Evolutionary conservation across 2,329 filamentous ascomycete species (phyloP).

Genomic region (Colletotrichum gloeosporioides): DNA sequence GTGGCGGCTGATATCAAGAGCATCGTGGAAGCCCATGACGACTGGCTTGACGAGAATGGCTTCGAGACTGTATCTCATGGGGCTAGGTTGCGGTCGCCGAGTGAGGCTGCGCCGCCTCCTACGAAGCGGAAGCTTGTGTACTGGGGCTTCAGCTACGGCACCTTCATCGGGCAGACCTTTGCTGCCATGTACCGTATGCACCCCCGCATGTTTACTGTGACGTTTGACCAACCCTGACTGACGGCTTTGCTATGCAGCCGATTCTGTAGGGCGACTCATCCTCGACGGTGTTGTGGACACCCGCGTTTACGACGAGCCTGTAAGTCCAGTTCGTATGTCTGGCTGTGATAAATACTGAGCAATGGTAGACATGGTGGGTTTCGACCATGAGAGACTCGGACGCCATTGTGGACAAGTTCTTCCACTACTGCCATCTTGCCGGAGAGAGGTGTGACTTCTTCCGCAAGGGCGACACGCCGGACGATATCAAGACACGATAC

Average conservation of each 20-base stretch:
- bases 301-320: conserved; percentile 38
- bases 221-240: neutral
- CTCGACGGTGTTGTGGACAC: conserved; percentile 34
- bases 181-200: conserved; percentile 39
- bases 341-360: neutral
- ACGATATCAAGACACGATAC: conserved; percentile 33
- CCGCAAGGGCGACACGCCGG: conserved; percentile 34
- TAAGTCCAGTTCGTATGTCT: neutral
- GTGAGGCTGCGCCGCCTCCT: neutral
- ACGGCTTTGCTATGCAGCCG: neutral
- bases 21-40: conserved; percentile 17
- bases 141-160: conserved; percentile 44
- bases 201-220: neutral
- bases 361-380: conserved; percentile 29
- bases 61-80: conserved; percentile 2
- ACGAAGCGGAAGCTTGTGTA: conserved; percentile 32
- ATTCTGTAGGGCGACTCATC: conserved; percentile 34
- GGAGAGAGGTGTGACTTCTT: conserved; percentile 43
- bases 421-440: conserved; percentile 50
- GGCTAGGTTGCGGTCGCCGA: neutral
- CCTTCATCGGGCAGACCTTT: conserved; percentile 39
- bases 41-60: conserved; percentile 12
- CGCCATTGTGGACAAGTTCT: conserved; percentile 49
- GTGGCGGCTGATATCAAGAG: conserved; percentile 26
- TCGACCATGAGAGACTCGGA: conserved; percentile 50